Percentiles rank a stretch among this genome's conserved stretches.
Evolutionary conservation across 345 rosid genomes (phyloP).

Genomic region (Erucastrum elatum): DNA sequence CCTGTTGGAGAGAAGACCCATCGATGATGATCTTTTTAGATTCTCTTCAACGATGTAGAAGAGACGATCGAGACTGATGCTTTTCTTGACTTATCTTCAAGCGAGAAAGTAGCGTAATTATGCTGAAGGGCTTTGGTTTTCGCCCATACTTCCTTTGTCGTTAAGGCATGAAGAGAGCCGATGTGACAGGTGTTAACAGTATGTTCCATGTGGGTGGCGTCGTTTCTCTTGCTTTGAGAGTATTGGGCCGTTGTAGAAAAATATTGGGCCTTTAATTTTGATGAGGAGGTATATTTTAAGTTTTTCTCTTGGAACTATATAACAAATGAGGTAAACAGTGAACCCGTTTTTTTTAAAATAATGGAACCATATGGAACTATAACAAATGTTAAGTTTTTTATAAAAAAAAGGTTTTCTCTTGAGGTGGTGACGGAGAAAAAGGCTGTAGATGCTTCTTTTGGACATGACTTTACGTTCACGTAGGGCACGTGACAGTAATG

Average conservation of each 20-base stretch:
- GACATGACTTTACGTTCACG: neutral
- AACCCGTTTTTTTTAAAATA: no score
- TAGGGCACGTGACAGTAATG: neutral
- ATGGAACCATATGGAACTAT: no score
- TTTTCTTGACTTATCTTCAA: slow-evolving; percentile 12
- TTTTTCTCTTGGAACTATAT: no score
- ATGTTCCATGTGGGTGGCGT: neutral
- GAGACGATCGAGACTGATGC: neutral
- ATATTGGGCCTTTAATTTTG: neutral
- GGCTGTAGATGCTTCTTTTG: neutral
- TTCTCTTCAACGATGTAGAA: neutral
- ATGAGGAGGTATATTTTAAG: neutral
- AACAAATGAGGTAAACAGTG: no score
- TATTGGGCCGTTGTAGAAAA: slow-evolving; percentile 3
- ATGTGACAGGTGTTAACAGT: slow-evolving; percentile 14
- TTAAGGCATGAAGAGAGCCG: slow-evolving; percentile 12
- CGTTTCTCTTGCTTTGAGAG: neutral
- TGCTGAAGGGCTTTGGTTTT: neutral
- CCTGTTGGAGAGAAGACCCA: slow-evolving; percentile 98
- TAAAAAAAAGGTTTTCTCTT: neutral
- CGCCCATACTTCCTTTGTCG: slow-evolving; percentile 27
- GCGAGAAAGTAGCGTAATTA: neutral
- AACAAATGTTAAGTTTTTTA: no score
- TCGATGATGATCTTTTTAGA: slow-evolving; percentile 20
- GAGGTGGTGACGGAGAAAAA: neutral